Evolutionary conservation across 345 rosid genomes (phyloP).

Genomic region (Pistacia integerrima): DNA sequence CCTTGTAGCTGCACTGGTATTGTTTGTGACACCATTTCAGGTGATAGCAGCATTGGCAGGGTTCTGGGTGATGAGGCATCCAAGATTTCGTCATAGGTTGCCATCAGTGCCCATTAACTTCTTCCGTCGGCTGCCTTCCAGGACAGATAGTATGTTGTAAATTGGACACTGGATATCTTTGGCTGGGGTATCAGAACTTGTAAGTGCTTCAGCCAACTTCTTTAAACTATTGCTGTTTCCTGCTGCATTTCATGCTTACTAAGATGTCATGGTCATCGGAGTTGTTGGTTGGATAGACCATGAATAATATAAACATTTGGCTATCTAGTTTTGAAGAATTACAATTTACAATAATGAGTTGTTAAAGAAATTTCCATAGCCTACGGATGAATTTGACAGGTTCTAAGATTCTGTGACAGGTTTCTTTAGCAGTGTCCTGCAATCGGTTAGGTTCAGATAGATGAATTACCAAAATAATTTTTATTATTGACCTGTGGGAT

Average conservation of each 20-base stretch:
- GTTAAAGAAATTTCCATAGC: background rate
- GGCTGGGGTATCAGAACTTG: slow-evolving; percentile 1
- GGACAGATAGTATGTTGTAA: slow-evolving; percentile 91
- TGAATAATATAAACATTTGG: slow-evolving; percentile 7
- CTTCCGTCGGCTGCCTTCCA: slow-evolving; percentile 92
- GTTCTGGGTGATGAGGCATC: slow-evolving; percentile 81
- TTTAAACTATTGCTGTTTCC: background rate
- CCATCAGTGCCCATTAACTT: slow-evolving; percentile 91
- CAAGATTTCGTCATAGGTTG: slow-evolving; percentile 81
- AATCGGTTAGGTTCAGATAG: no score
- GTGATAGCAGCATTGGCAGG: slow-evolving; percentile 79
- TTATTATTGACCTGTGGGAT: no score
- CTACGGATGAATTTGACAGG: background rate
- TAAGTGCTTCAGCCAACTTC: slow-evolving; percentile 1
- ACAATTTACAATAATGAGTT: background rate
- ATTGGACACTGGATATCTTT: slow-evolving; percentile 4
- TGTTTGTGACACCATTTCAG: slow-evolving; percentile 92
- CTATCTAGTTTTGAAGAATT: background rate
- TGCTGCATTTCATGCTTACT: background rate
- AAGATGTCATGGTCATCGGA: slow-evolving; percentile 9
- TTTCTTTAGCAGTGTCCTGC: background rate
- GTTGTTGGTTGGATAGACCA: background rate
- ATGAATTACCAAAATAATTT: no score
- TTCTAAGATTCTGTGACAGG: background rate
- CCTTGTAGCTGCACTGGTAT: slow-evolving; percentile 76